Base-by-base conservation (phyloP, 2,329 filamentous ascomycete species). In the Colletotrichum navitas region DNA sequence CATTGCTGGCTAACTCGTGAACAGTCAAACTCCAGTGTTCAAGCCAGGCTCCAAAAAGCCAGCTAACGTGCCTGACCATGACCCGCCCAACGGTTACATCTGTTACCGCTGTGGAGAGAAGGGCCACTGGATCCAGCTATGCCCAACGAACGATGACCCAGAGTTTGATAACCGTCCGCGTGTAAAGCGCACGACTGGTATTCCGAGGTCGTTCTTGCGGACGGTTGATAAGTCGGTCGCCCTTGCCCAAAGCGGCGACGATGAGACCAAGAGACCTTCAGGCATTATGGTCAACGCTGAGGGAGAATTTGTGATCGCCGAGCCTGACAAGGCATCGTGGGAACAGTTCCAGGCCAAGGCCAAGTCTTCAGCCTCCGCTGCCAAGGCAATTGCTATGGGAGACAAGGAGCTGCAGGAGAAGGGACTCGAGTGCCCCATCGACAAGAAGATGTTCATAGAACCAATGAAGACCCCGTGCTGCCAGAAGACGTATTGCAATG, bases 401-500 rank as follows among this genome's bases (percentile, higher is more conserved):
- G 93, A 93, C 85, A 95, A 96, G 85, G 94, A 95, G 81, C 85
- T 97, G 77, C 92, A 94, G 83, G 93, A 96, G 82, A 92, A 90
- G 78, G 95, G 95, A 76, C 86, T 99, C 80, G 92, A 96, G 83
- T 99, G 96, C 87, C 89, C 94, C 75, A 93, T 98, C 87, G 96
- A 98, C 90, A 97, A 97, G 85, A 95, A 94, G 83, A 92, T 97
- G 89, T 98, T 98, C 85, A 92, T 97, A 91, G 94, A 98, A 82
- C 95, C 96, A 89, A 96, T 97, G 88, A 97, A 97, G 90, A 98
- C 96, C 80, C 95, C 96, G 76, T 99, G 96, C 89, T 99, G 96
- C 88, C 90, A 93, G 85, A 97, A 93, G 89, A 98, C 95, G 80
- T 99, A 97, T 88, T 99, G 96, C 89, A 96, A 96, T 90, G 94